Evolutionary conservation across 1,284 basidiomycete genomes (phyloP), one percentile per base, ranked within the genome.

Genomic region (Apiotrichum gracile): DNA sequence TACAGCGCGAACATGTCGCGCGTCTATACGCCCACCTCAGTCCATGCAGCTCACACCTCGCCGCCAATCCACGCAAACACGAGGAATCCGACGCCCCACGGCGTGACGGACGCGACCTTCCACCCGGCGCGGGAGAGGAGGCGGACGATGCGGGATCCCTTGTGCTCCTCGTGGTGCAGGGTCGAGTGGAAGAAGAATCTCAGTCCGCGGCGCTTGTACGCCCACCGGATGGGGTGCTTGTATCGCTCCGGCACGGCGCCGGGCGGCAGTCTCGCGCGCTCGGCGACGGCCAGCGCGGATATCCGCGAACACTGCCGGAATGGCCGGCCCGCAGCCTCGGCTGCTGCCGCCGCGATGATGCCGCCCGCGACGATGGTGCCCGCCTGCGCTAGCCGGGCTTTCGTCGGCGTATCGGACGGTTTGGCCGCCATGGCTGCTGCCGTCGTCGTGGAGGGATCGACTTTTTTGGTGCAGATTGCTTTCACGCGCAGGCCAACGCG

Each of bases 21-120:
- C n/a, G n/a, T n/a, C n/a, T n/a, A n/a, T n/a, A n/a, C n/a, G n/a
- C n/a, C n/a, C n/a, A n/a, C n/a, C n/a, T n/a, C n/a, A n/a, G n/a
- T n/a, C n/a, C n/a, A n/a, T n/a, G n/a, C n/a, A n/a, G n/a, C n/a
- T 33, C 25, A 75, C 6, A 75, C 66, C 52, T 75, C 73, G 16
- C 73, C 73, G 16, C 73, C 73, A 6, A 74, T 67, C 68, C 70
- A 75, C 5, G 73, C 69, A 66, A 69, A 75, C 13, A 72, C 64
- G 21, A 75, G 49, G 52, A 75, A 75, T 9, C 71, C 72, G n/a
- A 70, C 57, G 5, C 72, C 72, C 73, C 73, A 75, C 4, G 73
- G 73, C 9, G 70, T 70, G 10, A 75, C 72, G 14, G 65, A 65
- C 1, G 71, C 69, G 26, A 75, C 41, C 31, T 70, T 62, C 69